A percentile compares a stretch with the other conserved stretches of the same genome.
phyloP scores from a whole-genome alignment of 73 alveolate species.

The Blepharisma stoltei region DNA sequence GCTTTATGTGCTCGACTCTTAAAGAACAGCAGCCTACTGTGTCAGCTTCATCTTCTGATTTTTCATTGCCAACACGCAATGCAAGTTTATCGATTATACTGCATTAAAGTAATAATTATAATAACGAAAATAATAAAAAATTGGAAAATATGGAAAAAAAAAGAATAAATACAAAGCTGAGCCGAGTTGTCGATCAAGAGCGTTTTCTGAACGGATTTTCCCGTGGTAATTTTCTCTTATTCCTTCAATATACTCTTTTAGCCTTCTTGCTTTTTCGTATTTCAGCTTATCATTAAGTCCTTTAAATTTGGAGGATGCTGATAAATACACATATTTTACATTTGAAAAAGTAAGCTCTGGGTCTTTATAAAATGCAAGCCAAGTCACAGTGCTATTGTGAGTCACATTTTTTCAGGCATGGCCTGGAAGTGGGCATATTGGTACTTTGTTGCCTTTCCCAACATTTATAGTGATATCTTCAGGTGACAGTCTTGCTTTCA shows the following conservation, averaged over 20 bases:
- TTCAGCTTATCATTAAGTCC: conserved; percentile 94
- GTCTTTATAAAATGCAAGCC: conserved; percentile 97
- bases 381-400: conserved; percentile 91
- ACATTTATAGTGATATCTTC: conserved; percentile 89
- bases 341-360: conserved; percentile 67
- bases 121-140: no score
- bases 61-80: conserved; percentile 99
- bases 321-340: conserved; percentile 87
- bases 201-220: conserved; percentile 66
- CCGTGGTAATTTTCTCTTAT: conserved; percentile 79
- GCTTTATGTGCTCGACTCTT: conserved; percentile 86
- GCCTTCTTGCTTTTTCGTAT: conserved; percentile 94
- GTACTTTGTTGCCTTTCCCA: conserved; percentile 64
- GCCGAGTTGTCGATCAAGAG: conserved; percentile 80
- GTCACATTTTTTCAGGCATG: conserved; percentile 97
- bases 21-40: conserved; percentile 99
- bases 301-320: conserved; percentile 93
- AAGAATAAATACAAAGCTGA: conserved; percentile 96
- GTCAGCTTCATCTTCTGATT: conserved; percentile 99
- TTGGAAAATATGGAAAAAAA: no score
- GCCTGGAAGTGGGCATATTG: conserved; percentile 78
- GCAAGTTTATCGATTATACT: conserved; percentile 98
- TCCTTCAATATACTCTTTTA: conserved; percentile 57
- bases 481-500: conserved; percentile 86
- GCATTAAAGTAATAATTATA: no score